Percentiles rank a stretch among this genome's conserved stretches.
Evolutionary conservation across 495 filamentous ascomycete genomes (phyloP).

Genomic region (Hypomontagnella submonticulosa): DNA sequence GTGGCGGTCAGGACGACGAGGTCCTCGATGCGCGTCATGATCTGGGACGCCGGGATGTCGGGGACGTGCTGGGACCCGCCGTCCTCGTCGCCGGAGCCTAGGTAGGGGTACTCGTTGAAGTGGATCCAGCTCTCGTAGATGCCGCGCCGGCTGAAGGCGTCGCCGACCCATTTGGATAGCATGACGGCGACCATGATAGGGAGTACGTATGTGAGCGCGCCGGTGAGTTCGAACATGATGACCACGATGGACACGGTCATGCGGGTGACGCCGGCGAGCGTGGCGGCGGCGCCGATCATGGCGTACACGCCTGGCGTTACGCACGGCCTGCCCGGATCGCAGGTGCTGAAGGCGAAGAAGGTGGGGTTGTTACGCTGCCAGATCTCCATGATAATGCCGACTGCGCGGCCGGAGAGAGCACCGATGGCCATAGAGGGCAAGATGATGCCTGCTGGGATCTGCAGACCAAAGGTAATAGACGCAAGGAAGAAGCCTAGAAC

Average conservation of each 20-base stretch:
- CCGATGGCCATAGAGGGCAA: constrained; percentile 98
- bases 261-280: constrained; percentile 93
- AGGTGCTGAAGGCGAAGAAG: constrained; percentile 80
- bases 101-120: constrained; percentile 94
- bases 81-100: constrained; percentile 89
- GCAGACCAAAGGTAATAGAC: constrained; percentile 92
- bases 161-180: constrained; percentile 97
- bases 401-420: constrained; percentile 88
- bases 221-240: constrained; percentile 99
- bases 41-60: constrained; percentile 81
- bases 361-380: constrained; percentile 83
- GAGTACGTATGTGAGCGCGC: constrained; percentile 94
- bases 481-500: constrained; percentile 86
- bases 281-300: constrained; percentile 95
- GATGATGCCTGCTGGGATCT: constrained; percentile 95
- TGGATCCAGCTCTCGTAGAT: constrained; percentile 99
- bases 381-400: constrained; percentile 88
- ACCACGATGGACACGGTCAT: constrained; percentile 98
- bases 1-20: constrained; percentile 85
- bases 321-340: constrained; percentile 88
- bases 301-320: constrained; percentile 96
- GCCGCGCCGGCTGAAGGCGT: constrained; percentile 91
- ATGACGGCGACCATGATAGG: constrained; percentile 99
- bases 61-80: constrained; percentile 68
- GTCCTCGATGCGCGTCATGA: constrained; percentile 95